Evolutionary conservation across 2,329 filamentous ascomycete species (phyloP).

Genomic region (Gaeumannomyces tritici): DNA sequence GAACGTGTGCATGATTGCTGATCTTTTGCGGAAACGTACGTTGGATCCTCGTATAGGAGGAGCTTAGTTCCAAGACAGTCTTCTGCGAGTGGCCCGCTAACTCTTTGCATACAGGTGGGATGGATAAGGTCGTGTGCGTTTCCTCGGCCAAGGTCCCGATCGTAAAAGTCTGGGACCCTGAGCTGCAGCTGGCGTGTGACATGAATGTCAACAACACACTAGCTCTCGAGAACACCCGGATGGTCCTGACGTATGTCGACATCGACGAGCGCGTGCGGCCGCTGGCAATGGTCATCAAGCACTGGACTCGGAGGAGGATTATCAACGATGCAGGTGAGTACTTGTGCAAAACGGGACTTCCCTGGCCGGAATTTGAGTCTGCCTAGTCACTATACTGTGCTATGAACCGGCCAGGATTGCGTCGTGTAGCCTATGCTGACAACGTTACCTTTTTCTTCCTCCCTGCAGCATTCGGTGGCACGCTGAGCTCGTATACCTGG

Average conservation of each 20-base stretch:
- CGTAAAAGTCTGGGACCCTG: constrained; percentile 97
- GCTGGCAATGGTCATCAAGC: constrained; percentile 92
- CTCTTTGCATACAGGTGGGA: constrained; percentile 54
- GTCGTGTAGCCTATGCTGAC: neutral
- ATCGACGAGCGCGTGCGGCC: constrained; percentile 85
- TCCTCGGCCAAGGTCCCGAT: constrained; percentile 94
- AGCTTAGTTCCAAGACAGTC: neutral
- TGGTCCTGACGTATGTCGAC: constrained; percentile 96
- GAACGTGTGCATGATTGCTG: constrained; percentile 82
- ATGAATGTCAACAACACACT: constrained; percentile 99
- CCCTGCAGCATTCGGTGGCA: constrained; percentile 71
- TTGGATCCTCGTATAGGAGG: constrained; percentile 7
- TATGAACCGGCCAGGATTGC: neutral
- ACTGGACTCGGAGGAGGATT: constrained; percentile 90
- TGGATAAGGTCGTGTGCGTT: constrained; percentile 94
- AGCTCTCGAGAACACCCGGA: constrained; percentile 89
- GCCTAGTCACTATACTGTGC: too few relatives aligned
- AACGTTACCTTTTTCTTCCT: neutral
- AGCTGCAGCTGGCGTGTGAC: constrained; percentile 80
- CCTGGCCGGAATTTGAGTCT: neutral
- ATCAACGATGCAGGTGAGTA: constrained; percentile 82
- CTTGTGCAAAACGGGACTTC: neutral
- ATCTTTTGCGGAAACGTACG: constrained; percentile 76
- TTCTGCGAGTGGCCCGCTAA: neutral
- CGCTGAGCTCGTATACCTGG: constrained; percentile 97